Evolutionary conservation across 2,329 filamentous ascomycete genomes (phyloP), one percentile per base, ranked within the genome.

Genomic region (Bipolaris gigantea): DNA sequence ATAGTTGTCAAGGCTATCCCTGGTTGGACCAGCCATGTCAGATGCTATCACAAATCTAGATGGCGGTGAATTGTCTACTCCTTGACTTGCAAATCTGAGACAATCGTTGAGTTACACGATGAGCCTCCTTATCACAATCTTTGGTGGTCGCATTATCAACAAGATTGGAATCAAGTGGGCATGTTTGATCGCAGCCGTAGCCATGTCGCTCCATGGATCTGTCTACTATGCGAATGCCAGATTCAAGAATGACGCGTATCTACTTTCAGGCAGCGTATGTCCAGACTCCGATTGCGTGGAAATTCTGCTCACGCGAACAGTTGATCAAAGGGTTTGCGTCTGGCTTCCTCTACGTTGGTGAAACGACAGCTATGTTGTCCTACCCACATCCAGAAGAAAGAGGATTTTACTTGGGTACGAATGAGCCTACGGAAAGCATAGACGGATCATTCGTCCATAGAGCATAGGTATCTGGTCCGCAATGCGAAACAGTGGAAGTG

Each of bases 51-150:
- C 51, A 16, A 57, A 57, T 18, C 32, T 57, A 5, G 55, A 51
- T 21, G 55, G 55, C 21, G 55, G 55, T 18, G 55, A 51, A 10
- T 13, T 57, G 38, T 55, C 55, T 5, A 38, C 51, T n/a, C 55
- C 55, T 44, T 57, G 55, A 51, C 51, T 57, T 38, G 55, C 55
- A 13, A 57, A 57, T 44, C 55, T 57, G 34, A 51, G 42, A 11
- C 50, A 41, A 3, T 55, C 51, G 25, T 19, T 57, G 43, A 55
- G 47, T 40, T 57, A 57, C 42, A 36, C 46, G 2, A 50, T 50
- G 46, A 47, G 51, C 38, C 55, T 57, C 34, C n/a, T 55, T 15
- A 57, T 51, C 15, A 57, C 55, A 5, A 55, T 57, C 18, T 1
- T 57, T 16, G 55, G 55, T 16, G 55, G 55, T n/a, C 55, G 51